phyloP scores from a whole-genome alignment of 441 rosid species.

The Populus hybrid region DNA sequence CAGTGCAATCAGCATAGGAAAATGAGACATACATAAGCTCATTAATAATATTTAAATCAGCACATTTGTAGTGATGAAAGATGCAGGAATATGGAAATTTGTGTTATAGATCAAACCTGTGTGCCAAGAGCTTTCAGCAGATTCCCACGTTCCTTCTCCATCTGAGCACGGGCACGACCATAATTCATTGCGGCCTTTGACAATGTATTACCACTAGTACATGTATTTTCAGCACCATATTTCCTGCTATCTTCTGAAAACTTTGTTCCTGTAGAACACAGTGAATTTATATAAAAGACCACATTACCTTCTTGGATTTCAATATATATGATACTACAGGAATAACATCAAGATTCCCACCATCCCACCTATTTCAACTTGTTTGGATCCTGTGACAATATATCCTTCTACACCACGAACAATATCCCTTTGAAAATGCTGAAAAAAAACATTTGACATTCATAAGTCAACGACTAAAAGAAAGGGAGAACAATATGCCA shows the following conservation, averaged over 20 bases:
- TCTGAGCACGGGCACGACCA: constrained; percentile 69
- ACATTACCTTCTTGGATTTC: constrained; percentile 15
- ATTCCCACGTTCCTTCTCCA: constrained; percentile 87
- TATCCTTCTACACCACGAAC: constrained; percentile 91
- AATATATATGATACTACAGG: neutral
- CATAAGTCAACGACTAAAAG: neutral
- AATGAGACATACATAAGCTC: neutral
- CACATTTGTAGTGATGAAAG: neutral
- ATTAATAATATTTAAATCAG: neutral
- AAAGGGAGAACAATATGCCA: constrained; percentile 1
- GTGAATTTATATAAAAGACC: constrained; percentile 3
- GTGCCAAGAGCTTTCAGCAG: constrained; percentile 80
- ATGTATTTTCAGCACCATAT: constrained; percentile 83
- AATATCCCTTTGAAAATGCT: constrained; percentile 92
- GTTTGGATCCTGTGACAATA: constrained; percentile 78
- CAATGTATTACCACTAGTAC: constrained; percentile 79
- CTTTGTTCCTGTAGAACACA: constrained; percentile 59
- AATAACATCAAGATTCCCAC: constrained; percentile 9
- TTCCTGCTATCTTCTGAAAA: constrained; percentile 84
- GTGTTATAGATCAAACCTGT: constrained; percentile 48
- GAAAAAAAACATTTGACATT: constrained; percentile 21
- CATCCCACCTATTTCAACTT: constrained; percentile 80
- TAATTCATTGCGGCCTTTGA: constrained; percentile 65
- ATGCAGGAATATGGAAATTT: constrained; percentile 1
- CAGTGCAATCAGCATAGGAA: neutral